Conservation (phyloP, 2,329 filamentous ascomycete genomes). For the Curvularia verruculosa region DNA sequence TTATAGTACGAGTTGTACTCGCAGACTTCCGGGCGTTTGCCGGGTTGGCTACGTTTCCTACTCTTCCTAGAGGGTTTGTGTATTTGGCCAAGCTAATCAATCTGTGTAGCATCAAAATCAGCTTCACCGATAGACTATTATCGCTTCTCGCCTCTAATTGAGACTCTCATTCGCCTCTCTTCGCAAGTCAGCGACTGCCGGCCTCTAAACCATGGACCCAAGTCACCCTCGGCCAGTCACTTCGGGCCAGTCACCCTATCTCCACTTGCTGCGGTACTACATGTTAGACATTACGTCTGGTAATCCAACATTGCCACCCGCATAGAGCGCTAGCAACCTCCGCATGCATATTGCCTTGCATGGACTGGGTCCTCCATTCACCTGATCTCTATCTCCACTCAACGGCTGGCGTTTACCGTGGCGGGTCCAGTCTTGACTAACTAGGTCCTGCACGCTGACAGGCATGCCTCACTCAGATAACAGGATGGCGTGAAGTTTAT, state of each 20-base stretch:
- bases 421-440: constrained; percentile 50
- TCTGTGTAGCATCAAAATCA: constrained; percentile 43
- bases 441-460: constrained; percentile 52
- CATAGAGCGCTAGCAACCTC: constrained; percentile 44
- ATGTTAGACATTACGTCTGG: constrained; percentile 44
- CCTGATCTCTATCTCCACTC: constrained; percentile 50
- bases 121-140: constrained; percentile 34
- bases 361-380: constrained; percentile 43
- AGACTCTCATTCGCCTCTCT: constrained; percentile 31
- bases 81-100: constrained; percentile 44
- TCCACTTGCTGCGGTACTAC: constrained; percentile 49
- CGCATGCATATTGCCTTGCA: constrained; percentile 50
- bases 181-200: constrained; percentile 42
- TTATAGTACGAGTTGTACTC: constrained; percentile 21
- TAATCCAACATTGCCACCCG: constrained; percentile 45
- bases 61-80: constrained; percentile 28
- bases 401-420: constrained; percentile 47
- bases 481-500: constrained; percentile 52
- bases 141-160: constrained; percentile 33
- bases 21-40: constrained; percentile 28
- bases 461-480: constrained; percentile 51
- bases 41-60: constrained; percentile 31
- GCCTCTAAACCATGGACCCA: constrained; percentile 34
- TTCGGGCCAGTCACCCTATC: constrained; percentile 58
- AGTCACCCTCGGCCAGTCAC: constrained; percentile 52